These are phyloP conservation scores for Daldinia caldariorum DNA, from an alignment of 495 filamentous ascomycete genomes.

Conservation along the genomic window DNA sequence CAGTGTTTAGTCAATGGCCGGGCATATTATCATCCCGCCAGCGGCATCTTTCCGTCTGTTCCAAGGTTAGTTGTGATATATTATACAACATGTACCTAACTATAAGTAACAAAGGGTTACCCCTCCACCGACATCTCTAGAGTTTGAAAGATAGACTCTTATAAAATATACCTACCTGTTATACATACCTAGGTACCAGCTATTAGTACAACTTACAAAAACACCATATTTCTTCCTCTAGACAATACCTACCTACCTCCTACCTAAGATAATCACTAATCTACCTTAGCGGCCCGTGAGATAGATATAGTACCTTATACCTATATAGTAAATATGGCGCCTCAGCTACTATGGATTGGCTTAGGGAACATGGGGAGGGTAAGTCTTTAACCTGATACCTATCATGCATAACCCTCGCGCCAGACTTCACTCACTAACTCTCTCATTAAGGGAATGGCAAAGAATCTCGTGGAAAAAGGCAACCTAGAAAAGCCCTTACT, in stretches of 20 bases:
- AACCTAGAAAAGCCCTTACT: slow-evolving; percentile 73
- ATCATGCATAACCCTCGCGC: not conserved
- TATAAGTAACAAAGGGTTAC: not conserved
- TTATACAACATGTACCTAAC: not conserved
- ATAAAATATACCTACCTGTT: not conserved
- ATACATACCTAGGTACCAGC: not conserved
- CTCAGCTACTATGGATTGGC: slow-evolving; percentile 81
- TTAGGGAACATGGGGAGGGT: slow-evolving; percentile 92
- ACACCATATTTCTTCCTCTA: not conserved
- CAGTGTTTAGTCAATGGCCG: slow-evolving; percentile 3
- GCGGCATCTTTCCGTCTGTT: not conserved
- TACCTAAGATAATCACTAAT: not conserved
- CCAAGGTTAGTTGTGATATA: not conserved
- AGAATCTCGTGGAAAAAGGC: slow-evolving; percentile 83
- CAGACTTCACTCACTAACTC: slow-evolving; percentile 30
- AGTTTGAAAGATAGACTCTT: not conserved
- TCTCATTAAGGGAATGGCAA: slow-evolving; percentile 76
- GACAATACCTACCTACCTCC: too few relatives aligned
- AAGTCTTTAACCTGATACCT: slow-evolving; percentile 50
- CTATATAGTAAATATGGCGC: slow-evolving; percentile 60
- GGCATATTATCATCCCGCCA: slow-evolving; percentile 5
- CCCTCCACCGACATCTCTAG: not conserved
- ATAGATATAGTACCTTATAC: slow-evolving; percentile 10
- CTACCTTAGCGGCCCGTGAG: not conserved
- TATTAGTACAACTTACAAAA: not conserved